Conservation (phyloP, 2,329 filamentous ascomycete genomes). For the Aspergillus piperis region DNA sequence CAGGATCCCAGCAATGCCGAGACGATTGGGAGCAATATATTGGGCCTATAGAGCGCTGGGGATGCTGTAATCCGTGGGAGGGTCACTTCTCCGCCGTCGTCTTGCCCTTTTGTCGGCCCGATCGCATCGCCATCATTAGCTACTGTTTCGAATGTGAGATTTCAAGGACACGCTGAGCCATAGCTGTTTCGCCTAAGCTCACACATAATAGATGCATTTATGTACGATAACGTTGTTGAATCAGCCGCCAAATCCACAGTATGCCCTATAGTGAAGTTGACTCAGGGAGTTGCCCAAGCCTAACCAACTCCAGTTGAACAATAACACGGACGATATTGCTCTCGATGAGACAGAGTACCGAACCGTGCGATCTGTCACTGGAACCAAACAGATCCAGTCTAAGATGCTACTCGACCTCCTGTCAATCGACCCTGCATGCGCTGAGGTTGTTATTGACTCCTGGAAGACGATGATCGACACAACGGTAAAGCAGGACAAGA, state of each 20-base stretch:
- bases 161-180: not conserved
- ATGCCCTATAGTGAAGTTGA: not conserved
- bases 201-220: slow-evolving; percentile 12
- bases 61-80: slow-evolving; percentile 19
- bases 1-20: slow-evolving; percentile 14
- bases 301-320: slow-evolving; percentile 11
- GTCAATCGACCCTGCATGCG: slow-evolving; percentile 17
- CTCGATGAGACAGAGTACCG: slow-evolving; percentile 21
- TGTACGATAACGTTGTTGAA: slow-evolving; percentile 23
- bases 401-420: slow-evolving; percentile 22
- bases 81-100: slow-evolving; percentile 20
- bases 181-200: no score
- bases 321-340: slow-evolving; percentile 16
- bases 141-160: slow-evolving; percentile 23
- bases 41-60: slow-evolving; percentile 22
- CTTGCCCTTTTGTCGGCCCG: slow-evolving; percentile 17
- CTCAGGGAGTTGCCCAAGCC: not conserved
- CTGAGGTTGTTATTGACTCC: slow-evolving; percentile 17
- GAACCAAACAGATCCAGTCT: slow-evolving; percentile 23
- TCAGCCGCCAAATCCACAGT: slow-evolving; percentile 17
- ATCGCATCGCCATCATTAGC: slow-evolving; percentile 16
- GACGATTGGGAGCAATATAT: slow-evolving; percentile 20
- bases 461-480: slow-evolving; percentile 24
- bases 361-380: slow-evolving; percentile 19
- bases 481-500: slow-evolving; percentile 20